Evolutionary conservation across 345 rosid species (phyloP).

Genomic region (Camelina laxa): DNA sequence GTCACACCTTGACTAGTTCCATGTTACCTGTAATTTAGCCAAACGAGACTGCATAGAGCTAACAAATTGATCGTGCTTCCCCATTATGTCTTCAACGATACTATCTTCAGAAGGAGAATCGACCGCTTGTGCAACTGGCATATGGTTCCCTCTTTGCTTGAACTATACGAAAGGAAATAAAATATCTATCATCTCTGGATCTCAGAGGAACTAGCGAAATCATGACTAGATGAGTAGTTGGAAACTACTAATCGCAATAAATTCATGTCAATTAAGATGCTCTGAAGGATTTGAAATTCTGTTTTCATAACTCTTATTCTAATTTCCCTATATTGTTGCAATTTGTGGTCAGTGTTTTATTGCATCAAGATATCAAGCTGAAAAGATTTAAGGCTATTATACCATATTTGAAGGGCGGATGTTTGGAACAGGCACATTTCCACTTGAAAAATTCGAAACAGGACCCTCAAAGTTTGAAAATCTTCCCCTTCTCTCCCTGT

Average conservation of each 20-base stretch:
- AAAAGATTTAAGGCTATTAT: slow-evolving; percentile 23
- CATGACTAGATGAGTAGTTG: slow-evolving; percentile 1
- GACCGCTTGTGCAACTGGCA: slow-evolving; percentile 58
- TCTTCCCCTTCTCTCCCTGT: slow-evolving; percentile 83
- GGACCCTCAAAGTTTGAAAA: slow-evolving; percentile 61
- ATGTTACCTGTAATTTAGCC: slow-evolving; percentile 86
- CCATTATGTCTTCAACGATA: slow-evolving; percentile 70
- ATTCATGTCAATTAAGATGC: slow-evolving; percentile 13
- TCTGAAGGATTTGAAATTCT: slow-evolving; percentile 3
- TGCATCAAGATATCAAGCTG: slow-evolving; percentile 25
- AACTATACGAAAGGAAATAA: slow-evolving; percentile 45
- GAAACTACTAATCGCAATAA: slow-evolving; percentile 1
- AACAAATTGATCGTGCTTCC: slow-evolving; percentile 75
- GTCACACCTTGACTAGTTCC: slow-evolving; percentile 28
- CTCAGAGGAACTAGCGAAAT: slow-evolving; percentile 12
- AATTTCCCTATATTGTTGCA: slow-evolving; percentile 15
- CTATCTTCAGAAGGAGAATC: slow-evolving; percentile 72
- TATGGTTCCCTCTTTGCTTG: slow-evolving; percentile 67
- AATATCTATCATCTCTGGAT: slow-evolving; percentile 21
- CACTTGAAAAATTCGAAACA: slow-evolving; percentile 48
- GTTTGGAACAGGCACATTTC: slow-evolving; percentile 50
- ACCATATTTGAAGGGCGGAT: slow-evolving; percentile 62
- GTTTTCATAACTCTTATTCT: slow-evolving; percentile 8
- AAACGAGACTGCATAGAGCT: slow-evolving; percentile 94
- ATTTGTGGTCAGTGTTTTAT: slow-evolving; percentile 15